A percentile compares a stretch with the other conserved stretches of the same genome.
Conservation (phyloP, 208 protist genomes). For the Acanthamoeba polyphaga region DNA sequence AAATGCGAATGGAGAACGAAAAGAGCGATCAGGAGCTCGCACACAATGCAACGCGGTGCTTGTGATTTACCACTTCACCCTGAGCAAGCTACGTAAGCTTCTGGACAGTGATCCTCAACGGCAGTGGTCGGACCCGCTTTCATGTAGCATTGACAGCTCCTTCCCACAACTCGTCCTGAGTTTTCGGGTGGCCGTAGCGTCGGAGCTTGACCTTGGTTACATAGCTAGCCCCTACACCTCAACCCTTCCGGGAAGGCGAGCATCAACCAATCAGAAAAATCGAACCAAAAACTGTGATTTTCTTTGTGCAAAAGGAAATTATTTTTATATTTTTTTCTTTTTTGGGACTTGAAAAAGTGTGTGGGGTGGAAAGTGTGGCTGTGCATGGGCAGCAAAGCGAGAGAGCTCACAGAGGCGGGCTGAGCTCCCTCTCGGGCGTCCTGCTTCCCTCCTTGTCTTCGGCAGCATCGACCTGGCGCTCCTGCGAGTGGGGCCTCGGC, state of each 20-base stretch:
- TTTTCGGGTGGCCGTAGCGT: background rate
- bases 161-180: background rate
- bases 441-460: background rate
- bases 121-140: background rate
- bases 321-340: constrained; percentile 16
- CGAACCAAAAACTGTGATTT: background rate
- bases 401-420: background rate
- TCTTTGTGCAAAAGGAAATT: background rate
- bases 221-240: background rate
- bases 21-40: background rate
- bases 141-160: background rate
- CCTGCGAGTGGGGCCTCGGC: background rate
- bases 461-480: background rate
- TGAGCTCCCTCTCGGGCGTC: constrained; percentile 20
- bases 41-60: background rate
- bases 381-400: background rate
- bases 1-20: background rate
- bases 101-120: background rate
- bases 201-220: background rate
- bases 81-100: too few relatives aligned
- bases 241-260: too few relatives aligned
- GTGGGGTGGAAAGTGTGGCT: background rate
- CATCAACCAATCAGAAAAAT: too few relatives aligned
- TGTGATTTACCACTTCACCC: background rate
- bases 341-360: background rate